phyloP scores from a whole-genome alignment of 1,284 basidiomycete species.

The Rhodotorula sp. region DNA sequence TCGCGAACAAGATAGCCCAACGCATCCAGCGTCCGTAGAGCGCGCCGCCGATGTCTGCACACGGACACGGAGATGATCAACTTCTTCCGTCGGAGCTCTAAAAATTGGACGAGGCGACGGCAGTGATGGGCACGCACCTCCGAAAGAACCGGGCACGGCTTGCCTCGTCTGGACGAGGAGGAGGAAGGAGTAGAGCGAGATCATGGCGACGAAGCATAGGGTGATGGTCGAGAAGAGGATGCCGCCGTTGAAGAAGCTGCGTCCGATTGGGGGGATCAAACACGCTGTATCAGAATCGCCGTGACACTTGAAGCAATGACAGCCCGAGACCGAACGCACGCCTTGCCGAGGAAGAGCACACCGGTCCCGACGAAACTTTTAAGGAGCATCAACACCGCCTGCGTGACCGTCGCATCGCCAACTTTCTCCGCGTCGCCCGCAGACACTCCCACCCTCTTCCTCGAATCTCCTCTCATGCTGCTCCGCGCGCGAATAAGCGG shows the following conservation, averaged over 20 bases:
- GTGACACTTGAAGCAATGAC: too few species aligned
- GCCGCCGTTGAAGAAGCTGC: slow-evolving; percentile 90
- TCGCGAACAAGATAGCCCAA: slow-evolving; percentile 79
- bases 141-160: slow-evolving; percentile 86
- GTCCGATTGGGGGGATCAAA: too few species aligned
- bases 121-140: too few species aligned
- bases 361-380: slow-evolving; percentile 98
- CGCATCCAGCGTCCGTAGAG: slow-evolving; percentile 94
- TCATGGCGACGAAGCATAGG: slow-evolving; percentile 75
- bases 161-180: slow-evolving; percentile 86
- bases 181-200: slow-evolving; percentile 92
- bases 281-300: neutral
- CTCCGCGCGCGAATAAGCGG: slow-evolving; percentile 23
- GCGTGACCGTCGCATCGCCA: slow-evolving; percentile 80
- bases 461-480: slow-evolving; percentile 13
- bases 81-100: too few species aligned
- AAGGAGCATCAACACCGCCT: slow-evolving; percentile 86
- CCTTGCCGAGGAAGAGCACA: slow-evolving; percentile 92
- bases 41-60: slow-evolving; percentile 81
- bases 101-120: too few species aligned
- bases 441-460: neutral
- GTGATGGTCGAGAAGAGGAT: slow-evolving; percentile 82
- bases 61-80: neutral
- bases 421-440: slow-evolving; percentile 44
- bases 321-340: slow-evolving; percentile 53